Conservation (phyloP, 495 filamentous ascomycete species). For the Elasticomyces elasticus region DNA sequence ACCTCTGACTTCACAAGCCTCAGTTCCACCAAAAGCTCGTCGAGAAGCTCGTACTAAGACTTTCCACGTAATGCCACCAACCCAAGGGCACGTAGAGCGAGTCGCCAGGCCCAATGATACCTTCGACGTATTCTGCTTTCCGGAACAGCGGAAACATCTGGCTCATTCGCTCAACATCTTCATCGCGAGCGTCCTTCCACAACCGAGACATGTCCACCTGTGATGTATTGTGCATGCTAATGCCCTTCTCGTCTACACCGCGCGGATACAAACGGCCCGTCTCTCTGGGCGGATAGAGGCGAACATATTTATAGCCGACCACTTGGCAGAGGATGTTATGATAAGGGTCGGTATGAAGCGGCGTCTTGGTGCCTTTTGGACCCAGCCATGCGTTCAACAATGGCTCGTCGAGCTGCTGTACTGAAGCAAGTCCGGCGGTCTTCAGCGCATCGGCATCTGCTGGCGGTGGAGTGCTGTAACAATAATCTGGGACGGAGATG, state of each 20-base stretch:
- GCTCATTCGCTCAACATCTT: conserved; percentile 10
- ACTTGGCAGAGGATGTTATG: conserved; percentile 89
- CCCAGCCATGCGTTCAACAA: conserved; percentile 82
- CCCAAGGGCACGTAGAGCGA: conserved; percentile 84
- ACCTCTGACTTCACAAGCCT: background rate
- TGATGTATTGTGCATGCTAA: conserved; percentile 92
- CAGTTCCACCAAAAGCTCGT: conserved; percentile 95
- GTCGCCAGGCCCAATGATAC: conserved; percentile 69
- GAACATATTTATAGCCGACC: conserved; percentile 81
- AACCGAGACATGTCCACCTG: conserved; percentile 48
- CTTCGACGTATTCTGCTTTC: conserved; percentile 62
- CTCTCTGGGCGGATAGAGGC: conserved; percentile 66
- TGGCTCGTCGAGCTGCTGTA: conserved; percentile 24
- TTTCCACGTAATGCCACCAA: conserved; percentile 98
- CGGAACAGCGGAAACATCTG: conserved; percentile 48
- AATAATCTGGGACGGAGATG: conserved; percentile 73
- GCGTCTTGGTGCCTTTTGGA: conserved; percentile 76
- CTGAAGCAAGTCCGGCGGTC: conserved; percentile 30
- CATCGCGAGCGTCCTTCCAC: background rate
- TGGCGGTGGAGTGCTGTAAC: conserved; percentile 41
- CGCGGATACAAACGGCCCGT: conserved; percentile 53
- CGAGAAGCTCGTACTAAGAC: conserved; percentile 77
- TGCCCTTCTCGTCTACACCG: conserved; percentile 54
- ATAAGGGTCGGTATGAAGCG: conserved; percentile 87
- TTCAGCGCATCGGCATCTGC: conserved; percentile 15